phyloP scores from a whole-genome alignment of 768 basidiomycete genomes.

The Leccinum subgranulosum region DNA sequence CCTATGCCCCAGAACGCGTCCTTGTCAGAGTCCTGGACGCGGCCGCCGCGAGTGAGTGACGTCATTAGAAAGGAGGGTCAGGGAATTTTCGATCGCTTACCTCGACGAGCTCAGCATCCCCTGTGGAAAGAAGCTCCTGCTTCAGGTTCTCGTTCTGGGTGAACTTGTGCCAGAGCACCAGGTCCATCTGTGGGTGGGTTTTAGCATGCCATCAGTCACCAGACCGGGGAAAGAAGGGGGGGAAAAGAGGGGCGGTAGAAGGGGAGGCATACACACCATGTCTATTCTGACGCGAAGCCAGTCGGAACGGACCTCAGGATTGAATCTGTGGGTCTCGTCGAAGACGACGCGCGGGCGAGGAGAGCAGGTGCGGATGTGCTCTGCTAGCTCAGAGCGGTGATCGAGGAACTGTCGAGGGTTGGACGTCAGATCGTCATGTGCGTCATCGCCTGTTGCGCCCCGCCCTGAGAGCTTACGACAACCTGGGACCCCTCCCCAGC shows the following conservation, averaged over 20 bases:
- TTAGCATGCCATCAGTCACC: conserved; percentile 3
- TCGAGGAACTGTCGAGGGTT: conserved; percentile 29
- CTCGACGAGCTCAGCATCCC: conserved; percentile 37
- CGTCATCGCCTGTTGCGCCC: conserved; percentile 8
- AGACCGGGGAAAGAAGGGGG: not conserved
- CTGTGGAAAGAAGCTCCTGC: conserved; percentile 35
- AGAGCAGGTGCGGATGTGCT: conserved; percentile 35
- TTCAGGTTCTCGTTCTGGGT: conserved; percentile 37
- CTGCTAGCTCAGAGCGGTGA: conserved; percentile 33
- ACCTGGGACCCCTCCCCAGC: not conserved
- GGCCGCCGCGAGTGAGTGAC: conserved; percentile 15
- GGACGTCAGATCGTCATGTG: conserved; percentile 14
- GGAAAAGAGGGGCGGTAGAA: not conserved
- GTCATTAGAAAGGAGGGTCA: not conserved
- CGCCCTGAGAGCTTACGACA: not conserved
- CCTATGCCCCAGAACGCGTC: conserved; percentile 45
- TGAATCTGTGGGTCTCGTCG: conserved; percentile 35
- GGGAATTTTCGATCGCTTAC: conserved; percentile 25
- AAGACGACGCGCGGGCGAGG: conserved; percentile 31
- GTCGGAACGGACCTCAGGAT: conserved; percentile 34
- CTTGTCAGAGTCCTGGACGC: conserved; percentile 26
- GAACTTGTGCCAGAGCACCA: conserved; percentile 39
- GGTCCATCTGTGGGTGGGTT: conserved; percentile 32
- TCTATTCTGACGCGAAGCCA: conserved; percentile 33
- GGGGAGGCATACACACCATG: conserved; percentile 22